Evolutionary conservation across 2,329 filamentous ascomycete species (phyloP).

Genomic region (Neofusicoccum sp.): DNA sequence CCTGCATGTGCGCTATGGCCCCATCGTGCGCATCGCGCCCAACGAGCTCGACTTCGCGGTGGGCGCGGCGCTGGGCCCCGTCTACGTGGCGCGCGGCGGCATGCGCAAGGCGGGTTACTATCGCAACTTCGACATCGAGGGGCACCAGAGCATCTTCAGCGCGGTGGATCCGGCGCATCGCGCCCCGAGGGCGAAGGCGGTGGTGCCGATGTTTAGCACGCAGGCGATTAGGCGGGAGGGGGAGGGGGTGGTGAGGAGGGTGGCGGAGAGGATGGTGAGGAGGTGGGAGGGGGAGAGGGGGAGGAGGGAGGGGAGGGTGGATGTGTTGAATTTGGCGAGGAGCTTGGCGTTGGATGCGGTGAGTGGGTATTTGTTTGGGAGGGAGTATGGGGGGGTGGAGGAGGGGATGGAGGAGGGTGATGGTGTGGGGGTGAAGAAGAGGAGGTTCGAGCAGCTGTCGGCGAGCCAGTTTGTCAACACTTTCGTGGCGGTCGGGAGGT

Average conservation of each 20-base stretch:
- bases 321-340: slow-evolving; percentile 54
- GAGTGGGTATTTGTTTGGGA: slow-evolving; percentile 56
- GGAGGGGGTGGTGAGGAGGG: slow-evolving; percentile 41
- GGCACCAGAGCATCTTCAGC: slow-evolving; percentile 58
- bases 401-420: slow-evolving; percentile 36
- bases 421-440: slow-evolving; percentile 8
- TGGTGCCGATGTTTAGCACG: slow-evolving; percentile 44
- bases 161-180: slow-evolving; percentile 43
- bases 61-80: slow-evolving; percentile 30
- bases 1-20: slow-evolving; percentile 20
- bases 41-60: slow-evolving; percentile 29
- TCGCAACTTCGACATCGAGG: slow-evolving; percentile 60
- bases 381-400: slow-evolving; percentile 52
- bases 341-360: slow-evolving; percentile 58
- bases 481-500: slow-evolving; percentile 41
- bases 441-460: slow-evolving; percentile 48
- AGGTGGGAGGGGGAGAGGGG: slow-evolving; percentile 31
- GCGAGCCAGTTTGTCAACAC: slow-evolving; percentile 26
- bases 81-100: slow-evolving; percentile 48
- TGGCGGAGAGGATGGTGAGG: slow-evolving; percentile 45
- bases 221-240: slow-evolving; percentile 46
- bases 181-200: slow-evolving; percentile 33
- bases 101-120: slow-evolving; percentile 58
- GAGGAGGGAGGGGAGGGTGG: slow-evolving; percentile 34
- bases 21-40: slow-evolving; percentile 30